A percentile compares a stretch with the other conserved stretches of the same genome.
Evolutionary conservation across 1,139 yeast species (phyloP).

Genomic region (Protomyces arabidopsidicola): DNA sequence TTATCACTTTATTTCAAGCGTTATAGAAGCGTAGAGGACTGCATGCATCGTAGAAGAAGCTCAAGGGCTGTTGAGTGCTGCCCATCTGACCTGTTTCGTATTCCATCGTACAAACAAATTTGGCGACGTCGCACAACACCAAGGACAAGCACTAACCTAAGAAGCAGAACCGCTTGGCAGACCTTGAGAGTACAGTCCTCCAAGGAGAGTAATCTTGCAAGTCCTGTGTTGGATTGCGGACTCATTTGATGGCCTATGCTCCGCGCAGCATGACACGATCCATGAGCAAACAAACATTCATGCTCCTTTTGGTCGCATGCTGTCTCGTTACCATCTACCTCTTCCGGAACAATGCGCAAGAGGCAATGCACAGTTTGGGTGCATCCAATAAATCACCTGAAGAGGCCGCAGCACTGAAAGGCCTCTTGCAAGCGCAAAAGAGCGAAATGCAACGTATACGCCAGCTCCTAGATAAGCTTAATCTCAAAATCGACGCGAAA

Average conservation of each 20-base stretch:
- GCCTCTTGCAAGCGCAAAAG: constrained; percentile 10
- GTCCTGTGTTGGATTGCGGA: too few relatives aligned
- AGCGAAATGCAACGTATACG: constrained; percentile 14
- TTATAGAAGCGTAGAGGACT: neutral
- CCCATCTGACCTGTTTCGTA: too few relatives aligned
- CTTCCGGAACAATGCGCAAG: neutral
- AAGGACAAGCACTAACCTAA: too few relatives aligned
- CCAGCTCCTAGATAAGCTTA: constrained; percentile 13
- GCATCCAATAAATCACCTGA: neutral
- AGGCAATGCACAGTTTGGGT: neutral
- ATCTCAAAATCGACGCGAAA: constrained; percentile 11
- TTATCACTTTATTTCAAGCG: neutral
- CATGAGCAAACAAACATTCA: neutral
- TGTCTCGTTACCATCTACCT: neutral
- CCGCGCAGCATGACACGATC: neutral
- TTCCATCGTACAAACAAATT: too few relatives aligned
- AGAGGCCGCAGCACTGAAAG: neutral
- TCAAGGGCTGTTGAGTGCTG: too few relatives aligned
- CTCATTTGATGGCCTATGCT: neutral
- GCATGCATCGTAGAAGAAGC: neutral
- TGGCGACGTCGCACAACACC: too few relatives aligned
- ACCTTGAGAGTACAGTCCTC: too few relatives aligned
- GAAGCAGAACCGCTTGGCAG: too few relatives aligned
- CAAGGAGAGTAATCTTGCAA: too few relatives aligned
- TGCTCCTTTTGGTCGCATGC: neutral